phyloP scores from a whole-genome alignment of 257 asterid species.

The Lantana camara region DNA sequence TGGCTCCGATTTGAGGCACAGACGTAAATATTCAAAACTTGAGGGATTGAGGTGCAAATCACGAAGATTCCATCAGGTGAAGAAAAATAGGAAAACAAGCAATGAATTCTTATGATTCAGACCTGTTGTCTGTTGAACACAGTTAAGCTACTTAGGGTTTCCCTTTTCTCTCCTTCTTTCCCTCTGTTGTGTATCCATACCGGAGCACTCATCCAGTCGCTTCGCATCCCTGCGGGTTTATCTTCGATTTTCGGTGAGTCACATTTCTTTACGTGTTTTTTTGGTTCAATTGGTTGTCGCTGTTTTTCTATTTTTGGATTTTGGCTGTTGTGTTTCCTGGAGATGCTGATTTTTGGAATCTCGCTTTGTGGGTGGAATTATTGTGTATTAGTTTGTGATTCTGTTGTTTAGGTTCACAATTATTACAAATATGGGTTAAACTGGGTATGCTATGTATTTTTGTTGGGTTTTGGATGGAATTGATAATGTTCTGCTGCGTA shows the following conservation, averaged over 20 bases:
- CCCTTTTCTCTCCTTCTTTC: constrained; percentile 1
- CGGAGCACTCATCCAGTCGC: neutral
- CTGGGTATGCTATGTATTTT: neutral
- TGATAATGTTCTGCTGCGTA: neutral
- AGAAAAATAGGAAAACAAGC: neutral
- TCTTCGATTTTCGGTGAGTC: constrained; percentile 9
- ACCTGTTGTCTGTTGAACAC: constrained; percentile 14
- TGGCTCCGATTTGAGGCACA: too few species aligned
- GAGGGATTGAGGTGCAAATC: too few species aligned
- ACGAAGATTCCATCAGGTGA: too few species aligned
- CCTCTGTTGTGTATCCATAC: constrained; percentile 14
- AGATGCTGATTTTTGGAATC: constrained; percentile 3
- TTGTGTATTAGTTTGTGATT: constrained; percentile 7
- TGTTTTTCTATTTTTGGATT: neutral
- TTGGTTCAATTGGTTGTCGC: constrained; percentile 13
- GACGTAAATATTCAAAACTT: too few species aligned
- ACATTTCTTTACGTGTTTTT: neutral
- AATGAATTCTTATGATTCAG: constrained; percentile 1
- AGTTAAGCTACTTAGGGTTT: constrained; percentile 31
- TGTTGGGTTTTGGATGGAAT: constrained; percentile 2
- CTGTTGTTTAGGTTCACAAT: constrained; percentile 8
- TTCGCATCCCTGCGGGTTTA: neutral
- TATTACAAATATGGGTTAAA: neutral
- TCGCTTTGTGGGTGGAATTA: constrained; percentile 2
- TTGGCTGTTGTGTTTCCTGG: neutral